Conservation (phyloP, 176 grass and related monocot species). For the Triticum turgidum region DNA sequence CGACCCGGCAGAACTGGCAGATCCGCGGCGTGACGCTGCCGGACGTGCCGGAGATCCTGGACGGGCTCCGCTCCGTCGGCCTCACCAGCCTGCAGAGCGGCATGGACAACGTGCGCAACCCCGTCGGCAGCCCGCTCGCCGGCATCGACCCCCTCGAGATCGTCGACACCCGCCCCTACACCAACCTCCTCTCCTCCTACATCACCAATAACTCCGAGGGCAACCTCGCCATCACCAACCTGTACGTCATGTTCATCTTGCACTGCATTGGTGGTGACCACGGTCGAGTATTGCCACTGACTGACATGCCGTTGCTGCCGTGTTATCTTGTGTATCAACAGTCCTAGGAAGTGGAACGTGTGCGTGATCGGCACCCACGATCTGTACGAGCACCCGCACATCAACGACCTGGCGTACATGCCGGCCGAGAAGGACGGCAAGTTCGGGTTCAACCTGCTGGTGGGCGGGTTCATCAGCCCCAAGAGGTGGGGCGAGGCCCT, state of each 20-base stretch:
- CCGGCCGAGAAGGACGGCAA: slow-evolving; percentile 70
- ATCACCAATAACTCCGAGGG: slow-evolving; percentile 74
- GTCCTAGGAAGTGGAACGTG: slow-evolving; percentile 91
- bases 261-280: not conserved
- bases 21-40: slow-evolving; percentile 89
- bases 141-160: slow-evolving; percentile 89
- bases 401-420: slow-evolving; percentile 93
- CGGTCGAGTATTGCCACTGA: not conserved
- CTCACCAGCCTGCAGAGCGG: slow-evolving; percentile 97
- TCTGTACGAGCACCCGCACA: slow-evolving; percentile 91
- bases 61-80: slow-evolving; percentile 69
- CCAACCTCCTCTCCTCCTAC: slow-evolving; percentile 80
- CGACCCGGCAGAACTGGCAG: slow-evolving; percentile 98
- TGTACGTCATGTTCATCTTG: slow-evolving; percentile 34
- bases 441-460: slow-evolving; percentile 90
- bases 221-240: slow-evolving; percentile 69
- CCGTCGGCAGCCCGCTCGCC: slow-evolving; percentile 93
- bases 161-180: slow-evolving; percentile 86
- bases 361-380: slow-evolving; percentile 84
- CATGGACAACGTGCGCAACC: slow-evolving; percentile 97
- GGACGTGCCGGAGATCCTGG: slow-evolving; percentile 76
- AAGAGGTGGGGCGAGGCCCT: slow-evolving; percentile 83
- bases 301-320: not conserved
- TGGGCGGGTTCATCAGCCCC: slow-evolving; percentile 91
- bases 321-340: not conserved